Evolutionary conservation across 2,329 filamentous ascomycete genomes (phyloP), one percentile per base, ranked within the genome.

Genomic region (Xylariaceae sp.): DNA sequence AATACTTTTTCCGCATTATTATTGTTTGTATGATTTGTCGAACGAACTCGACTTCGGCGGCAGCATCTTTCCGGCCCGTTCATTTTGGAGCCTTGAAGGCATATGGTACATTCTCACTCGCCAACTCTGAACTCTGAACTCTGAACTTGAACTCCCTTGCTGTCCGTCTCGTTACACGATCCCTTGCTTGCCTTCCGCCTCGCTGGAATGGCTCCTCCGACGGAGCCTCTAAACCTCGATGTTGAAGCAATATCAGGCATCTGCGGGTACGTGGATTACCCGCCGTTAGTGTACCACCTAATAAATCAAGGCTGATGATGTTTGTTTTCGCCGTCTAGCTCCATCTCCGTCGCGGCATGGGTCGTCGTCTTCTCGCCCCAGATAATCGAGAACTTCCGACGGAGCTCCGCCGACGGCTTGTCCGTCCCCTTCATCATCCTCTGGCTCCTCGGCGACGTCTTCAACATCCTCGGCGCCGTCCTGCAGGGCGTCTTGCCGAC

Each of bases 301-400:
- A 26, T 47, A 20, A 9, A 18, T 14, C 20, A 10, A 43, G 23
- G 14, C 61, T 58, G 14, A 57, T 52, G 45, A n/a, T 50, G n/a
- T 56, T 49, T n/a, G n/a, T 60, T 42, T 14, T 47, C 37, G 26
- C 44, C 23, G 29, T 66, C 45, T 56, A 91, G 93, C 37, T 96
- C 93, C 7, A 93, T 99, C 65, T 96, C 91, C 44, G 97, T 99
- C 71, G 93, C 93, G 48, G 97, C 93, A 72, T 97, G 95, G 95
- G 90, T 98, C 54, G 91, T 98, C 37, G 95, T 99, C 55, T 99
- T 97, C 77, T 95, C 91, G 0, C 95, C 95, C 2, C 95, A 99
- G 67, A 97, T 99, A 66, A 88, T 96, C 66, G 91, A 96, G 70
- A 97, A 97, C 71, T 97, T 96, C 77, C 88, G 87, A 61, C 85